Evolutionary conservation across 2,329 filamentous ascomycete species (phyloP).

Genomic region (Alternaria dauci): DNA sequence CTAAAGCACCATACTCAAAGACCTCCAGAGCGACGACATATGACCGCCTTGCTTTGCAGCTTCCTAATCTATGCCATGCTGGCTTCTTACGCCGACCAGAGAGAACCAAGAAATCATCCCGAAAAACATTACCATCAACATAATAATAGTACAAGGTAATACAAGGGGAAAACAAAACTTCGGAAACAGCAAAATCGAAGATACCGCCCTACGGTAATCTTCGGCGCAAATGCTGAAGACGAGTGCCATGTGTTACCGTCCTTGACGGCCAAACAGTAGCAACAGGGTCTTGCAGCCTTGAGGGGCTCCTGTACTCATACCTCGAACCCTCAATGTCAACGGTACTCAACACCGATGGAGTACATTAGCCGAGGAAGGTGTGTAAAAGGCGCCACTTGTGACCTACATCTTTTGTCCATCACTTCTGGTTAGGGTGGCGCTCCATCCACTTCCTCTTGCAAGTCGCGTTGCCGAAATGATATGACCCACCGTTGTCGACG

Average conservation of each 20-base stretch:
- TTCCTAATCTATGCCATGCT: slow-evolving; percentile 14
- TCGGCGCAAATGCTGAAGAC: not conserved
- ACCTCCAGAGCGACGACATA: not conserved
- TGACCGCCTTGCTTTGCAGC: slow-evolving; percentile 15
- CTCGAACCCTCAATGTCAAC: not conserved
- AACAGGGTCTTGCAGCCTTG: not conserved
- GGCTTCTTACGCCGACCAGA: slow-evolving; percentile 11
- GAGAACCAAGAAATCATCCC: not conserved
- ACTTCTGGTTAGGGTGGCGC: slow-evolving; percentile 19
- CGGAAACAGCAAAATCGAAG: not conserved
- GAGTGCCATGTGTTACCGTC: not conserved
- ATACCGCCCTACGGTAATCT: not conserved
- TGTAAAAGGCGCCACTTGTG: not conserved
- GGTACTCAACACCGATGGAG: not conserved
- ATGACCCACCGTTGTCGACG: slow-evolving; percentile 60
- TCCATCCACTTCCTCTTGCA: slow-evolving; percentile 70
- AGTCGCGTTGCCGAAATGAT: slow-evolving; percentile 67
- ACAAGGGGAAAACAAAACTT: slow-evolving; percentile 10
- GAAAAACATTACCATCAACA: slow-evolving; percentile 7
- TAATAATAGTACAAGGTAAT: slow-evolving; percentile 4
- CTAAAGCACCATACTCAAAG: slow-evolving; percentile 4
- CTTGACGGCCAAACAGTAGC: not conserved
- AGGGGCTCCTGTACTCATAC: not conserved
- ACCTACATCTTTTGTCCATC: not conserved
- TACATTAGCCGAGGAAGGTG: not conserved